Percentiles rank a stretch among this genome's conserved stretches.
phyloP scores from a whole-genome alignment of 306 rosid genomes.

The Prunus persica region DNA sequence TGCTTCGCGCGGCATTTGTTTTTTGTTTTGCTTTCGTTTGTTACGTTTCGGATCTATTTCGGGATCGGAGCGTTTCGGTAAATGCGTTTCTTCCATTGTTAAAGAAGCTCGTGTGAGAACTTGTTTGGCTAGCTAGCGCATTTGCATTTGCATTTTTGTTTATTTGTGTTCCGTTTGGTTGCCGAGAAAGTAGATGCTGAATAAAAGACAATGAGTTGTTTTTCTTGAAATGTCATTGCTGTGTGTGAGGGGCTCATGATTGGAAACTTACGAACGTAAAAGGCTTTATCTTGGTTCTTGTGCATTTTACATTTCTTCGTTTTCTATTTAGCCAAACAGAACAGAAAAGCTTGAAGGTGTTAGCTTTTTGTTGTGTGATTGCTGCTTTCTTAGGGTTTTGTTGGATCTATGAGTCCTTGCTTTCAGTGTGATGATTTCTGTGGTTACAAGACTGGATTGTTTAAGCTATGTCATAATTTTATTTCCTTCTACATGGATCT shows the following conservation, averaged over 20 bases:
- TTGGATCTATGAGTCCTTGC: constrained; percentile 17
- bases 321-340: constrained; percentile 24
- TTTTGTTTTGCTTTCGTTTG: neutral
- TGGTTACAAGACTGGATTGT: neutral
- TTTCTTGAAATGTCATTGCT: neutral
- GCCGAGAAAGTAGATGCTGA: neutral
- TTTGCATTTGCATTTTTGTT: neutral
- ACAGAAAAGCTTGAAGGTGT: constrained; percentile 8
- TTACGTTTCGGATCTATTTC: constrained; percentile 50
- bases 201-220: neutral
- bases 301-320: neutral
- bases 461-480: neutral
- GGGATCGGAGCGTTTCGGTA: constrained; percentile 31
- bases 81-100: constrained; percentile 28
- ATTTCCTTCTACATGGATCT: neutral
- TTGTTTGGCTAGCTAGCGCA: neutral
- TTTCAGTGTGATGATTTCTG: neutral
- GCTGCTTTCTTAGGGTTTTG: neutral
- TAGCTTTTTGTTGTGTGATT: neutral
- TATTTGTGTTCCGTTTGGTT: constrained; percentile 12
- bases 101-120: constrained; percentile 8
- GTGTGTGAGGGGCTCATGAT: constrained; percentile 15
- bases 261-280: neutral
- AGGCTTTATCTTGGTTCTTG: neutral
- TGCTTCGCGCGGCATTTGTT: constrained; percentile 4